Conservation (phyloP, 345 rosid genomes). For the Eucalyptus coolabah region DNA sequence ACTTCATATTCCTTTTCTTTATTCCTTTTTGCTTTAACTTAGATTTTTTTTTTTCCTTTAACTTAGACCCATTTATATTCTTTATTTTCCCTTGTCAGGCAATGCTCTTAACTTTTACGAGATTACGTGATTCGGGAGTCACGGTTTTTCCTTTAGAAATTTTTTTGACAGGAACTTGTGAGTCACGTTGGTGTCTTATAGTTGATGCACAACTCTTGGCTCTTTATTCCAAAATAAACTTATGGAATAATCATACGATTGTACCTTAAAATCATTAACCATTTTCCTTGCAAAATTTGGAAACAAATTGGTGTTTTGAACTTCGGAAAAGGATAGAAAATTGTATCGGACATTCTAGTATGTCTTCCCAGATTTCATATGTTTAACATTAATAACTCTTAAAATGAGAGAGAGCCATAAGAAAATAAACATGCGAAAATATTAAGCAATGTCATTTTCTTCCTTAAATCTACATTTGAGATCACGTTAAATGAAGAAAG, state of each 20-base stretch:
- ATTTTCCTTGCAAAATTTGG: not conserved
- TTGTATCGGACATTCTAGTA: not conserved
- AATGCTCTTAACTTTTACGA: too few relatives aligned
- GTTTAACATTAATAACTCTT: too few relatives aligned
- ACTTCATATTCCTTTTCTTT: too few relatives aligned
- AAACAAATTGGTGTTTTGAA: not conserved
- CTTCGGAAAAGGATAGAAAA: not conserved
- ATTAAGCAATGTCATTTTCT: not conserved
- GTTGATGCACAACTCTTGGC: not conserved
- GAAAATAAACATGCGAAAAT: not conserved
- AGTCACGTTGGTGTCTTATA: not conserved
- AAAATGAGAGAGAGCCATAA: not conserved
- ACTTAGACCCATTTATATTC: not conserved
- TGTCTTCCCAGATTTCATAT: too few relatives aligned
- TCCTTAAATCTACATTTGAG: not conserved
- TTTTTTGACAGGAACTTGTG: not conserved
- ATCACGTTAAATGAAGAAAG: not conserved
- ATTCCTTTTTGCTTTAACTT: too few relatives aligned
- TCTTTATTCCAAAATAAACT: not conserved
- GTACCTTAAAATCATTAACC: not conserved
- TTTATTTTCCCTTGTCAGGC: not conserved
- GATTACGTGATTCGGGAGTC: not conserved
- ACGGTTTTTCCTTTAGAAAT: too few relatives aligned
- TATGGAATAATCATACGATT: too few relatives aligned
- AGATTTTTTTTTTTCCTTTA: too few relatives aligned